phyloP scores from a whole-genome alignment of 768 basidiomycete genomes.

The Pisolithus orientalis region DNA sequence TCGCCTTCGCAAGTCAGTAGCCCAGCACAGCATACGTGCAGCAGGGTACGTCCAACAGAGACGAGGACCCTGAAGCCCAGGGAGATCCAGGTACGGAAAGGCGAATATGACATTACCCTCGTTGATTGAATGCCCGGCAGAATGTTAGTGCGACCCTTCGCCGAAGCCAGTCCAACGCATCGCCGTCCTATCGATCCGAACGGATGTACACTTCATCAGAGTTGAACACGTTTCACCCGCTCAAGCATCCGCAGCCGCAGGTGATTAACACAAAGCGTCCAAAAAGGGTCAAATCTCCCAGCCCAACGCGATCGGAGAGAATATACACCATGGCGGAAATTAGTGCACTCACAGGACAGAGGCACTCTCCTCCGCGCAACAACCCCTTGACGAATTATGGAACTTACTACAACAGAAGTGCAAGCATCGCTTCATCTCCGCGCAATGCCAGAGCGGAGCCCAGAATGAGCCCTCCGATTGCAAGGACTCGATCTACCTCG shows the following conservation, averaged over 20 bases:
- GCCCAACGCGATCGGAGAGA: constrained; percentile 27
- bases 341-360: constrained; percentile 26
- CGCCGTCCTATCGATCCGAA: constrained; percentile 22
- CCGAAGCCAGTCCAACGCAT: constrained; percentile 13
- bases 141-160: constrained; percentile 12
- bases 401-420: constrained; percentile 8
- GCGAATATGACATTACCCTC: neutral
- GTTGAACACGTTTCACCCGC: constrained; percentile 7
- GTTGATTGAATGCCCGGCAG: neutral
- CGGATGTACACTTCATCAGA: constrained; percentile 17
- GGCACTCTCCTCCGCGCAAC: constrained; percentile 16
- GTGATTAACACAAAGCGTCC: constrained; percentile 12
- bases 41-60: constrained; percentile 8
- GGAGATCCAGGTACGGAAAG: constrained; percentile 17
- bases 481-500: constrained; percentile 29
- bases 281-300: constrained; percentile 15
- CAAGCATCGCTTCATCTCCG: constrained; percentile 17
- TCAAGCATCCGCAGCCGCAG: constrained; percentile 18
- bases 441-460: constrained; percentile 9
- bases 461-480: constrained; percentile 6
- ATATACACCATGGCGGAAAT: constrained; percentile 30
- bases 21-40: constrained; percentile 8
- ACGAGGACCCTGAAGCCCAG: constrained; percentile 11
- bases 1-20: constrained; percentile 9
- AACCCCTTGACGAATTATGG: constrained; percentile 9